These are phyloP conservation scores for Paraleonurus japonicus DNA, from an alignment of 257 asterid species.

Conservation along the genomic window DNA sequence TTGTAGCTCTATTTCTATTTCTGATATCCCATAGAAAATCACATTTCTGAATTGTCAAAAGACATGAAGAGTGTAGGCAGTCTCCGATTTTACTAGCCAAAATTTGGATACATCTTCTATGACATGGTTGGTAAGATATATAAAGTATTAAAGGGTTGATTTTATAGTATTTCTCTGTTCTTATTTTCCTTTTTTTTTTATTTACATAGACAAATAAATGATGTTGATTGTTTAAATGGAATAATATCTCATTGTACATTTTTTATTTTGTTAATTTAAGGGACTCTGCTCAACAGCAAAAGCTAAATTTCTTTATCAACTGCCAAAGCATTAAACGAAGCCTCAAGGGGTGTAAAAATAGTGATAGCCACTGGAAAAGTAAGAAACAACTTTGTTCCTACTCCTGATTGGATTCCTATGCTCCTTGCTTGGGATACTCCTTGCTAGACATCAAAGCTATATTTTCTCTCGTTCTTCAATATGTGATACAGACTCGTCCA, in stretches of 20 bases:
- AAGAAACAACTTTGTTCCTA: slow-evolving; percentile 29
- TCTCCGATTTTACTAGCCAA: slow-evolving; percentile 94
- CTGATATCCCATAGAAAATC: slow-evolving; percentile 50
- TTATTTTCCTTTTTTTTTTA: neutral
- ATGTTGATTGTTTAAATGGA: neutral
- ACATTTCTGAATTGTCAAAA: slow-evolving; percentile 73
- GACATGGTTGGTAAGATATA: slow-evolving; percentile 93
- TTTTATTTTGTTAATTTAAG: slow-evolving; percentile 39
- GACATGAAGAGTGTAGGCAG: slow-evolving; percentile 98
- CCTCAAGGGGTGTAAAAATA: slow-evolving; percentile 91
- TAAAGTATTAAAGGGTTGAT: neutral
- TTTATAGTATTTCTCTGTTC: neutral
- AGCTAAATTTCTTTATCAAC: slow-evolving; percentile 69
- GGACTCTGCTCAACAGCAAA: slow-evolving; percentile 96
- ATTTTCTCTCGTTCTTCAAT: slow-evolving; percentile 24
- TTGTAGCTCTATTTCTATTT: slow-evolving; percentile 40
- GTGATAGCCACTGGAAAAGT: slow-evolving; percentile 99
- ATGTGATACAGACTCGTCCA: slow-evolving; percentile 72
- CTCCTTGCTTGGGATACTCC: slow-evolving; percentile 21
- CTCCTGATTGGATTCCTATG: slow-evolving; percentile 17
- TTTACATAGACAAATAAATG: neutral
- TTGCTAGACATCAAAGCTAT: slow-evolving; percentile 25
- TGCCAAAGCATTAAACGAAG: slow-evolving; percentile 86
- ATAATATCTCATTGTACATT: slow-evolving; percentile 19
- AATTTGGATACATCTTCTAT: slow-evolving; percentile 83